Evolutionary conservation across 192 early-diverging fungal genomes (phyloP), one percentile per base, ranked within the genome.

Genomic region (Coemansia aciculifera): DNA sequence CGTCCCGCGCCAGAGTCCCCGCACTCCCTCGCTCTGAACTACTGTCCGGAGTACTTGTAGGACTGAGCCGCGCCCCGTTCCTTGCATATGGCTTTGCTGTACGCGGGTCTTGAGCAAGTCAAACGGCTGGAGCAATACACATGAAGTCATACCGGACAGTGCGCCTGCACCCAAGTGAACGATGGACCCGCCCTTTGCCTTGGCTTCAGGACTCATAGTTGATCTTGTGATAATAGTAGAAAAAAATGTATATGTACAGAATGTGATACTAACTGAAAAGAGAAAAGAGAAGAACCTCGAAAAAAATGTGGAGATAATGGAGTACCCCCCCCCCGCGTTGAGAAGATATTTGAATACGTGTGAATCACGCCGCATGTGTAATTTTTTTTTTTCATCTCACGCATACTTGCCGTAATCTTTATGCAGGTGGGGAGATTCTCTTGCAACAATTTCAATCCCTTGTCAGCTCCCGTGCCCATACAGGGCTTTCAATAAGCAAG

Each of bases 51-150:
- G 52, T 17, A 19, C 31, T 17, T 59, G 52, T 7, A 32, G 1
- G 3, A 44, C 56, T 10, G 66, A 17, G 24, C 59, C 40, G 27
- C 52, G 52, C 27, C 52, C 52, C 2, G 52, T 6, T 56, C 27
- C 19, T 11, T 54, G 67, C 37, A 61, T 67, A 31, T 73, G 73
- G 23, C 59, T 73, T 66, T 92, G 90, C 62, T 93, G 92, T 19
- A 93, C 67, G 0, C 92, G 87, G 0, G 92, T 93, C 66, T 93
- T 93, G 63, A 93, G 71, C 40, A 98, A 80, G 74, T 98, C 95
- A 24, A 98, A 87, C 0, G 95, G 95, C 74, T 98, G 95, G 34
- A 98, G 84, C 38, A 89, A 62, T 19, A 93, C 73, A 46, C 94
- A 94, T 13, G 92, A 88, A 8, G 87, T 79, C 44, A 95, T 69